These are phyloP conservation scores for Venturia carpophila DNA, from an alignment of 2,329 filamentous ascomycete genomes.

Conservation along the genomic window DNA sequence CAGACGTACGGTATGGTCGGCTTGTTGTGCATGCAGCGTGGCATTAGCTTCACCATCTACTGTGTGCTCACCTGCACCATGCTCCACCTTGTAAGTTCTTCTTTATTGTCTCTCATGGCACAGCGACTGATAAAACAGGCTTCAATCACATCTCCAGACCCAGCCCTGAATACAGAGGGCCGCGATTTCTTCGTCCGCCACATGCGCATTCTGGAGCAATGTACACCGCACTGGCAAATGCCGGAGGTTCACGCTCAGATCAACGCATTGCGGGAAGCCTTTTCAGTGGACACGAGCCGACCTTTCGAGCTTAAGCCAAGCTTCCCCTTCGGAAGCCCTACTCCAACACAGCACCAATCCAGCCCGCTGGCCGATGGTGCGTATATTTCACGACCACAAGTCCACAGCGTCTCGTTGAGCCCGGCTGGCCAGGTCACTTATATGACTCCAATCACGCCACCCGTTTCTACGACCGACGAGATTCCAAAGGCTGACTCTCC, in stretches of 20 bases:
- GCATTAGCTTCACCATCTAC: slow-evolving; percentile 95
- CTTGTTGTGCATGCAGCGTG: slow-evolving; percentile 83
- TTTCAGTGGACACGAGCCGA: slow-evolving; percentile 76
- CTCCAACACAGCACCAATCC: slow-evolving; percentile 48
- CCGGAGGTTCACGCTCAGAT: slow-evolving; percentile 86
- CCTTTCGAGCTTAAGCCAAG: slow-evolving; percentile 83
- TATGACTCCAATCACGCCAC: slow-evolving; percentile 61
- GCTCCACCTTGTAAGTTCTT: slow-evolving; percentile 70
- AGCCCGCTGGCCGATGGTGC: slow-evolving; percentile 51
- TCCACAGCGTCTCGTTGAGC: slow-evolving; percentile 42
- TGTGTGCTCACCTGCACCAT: slow-evolving; percentile 84
- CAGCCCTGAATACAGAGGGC: slow-evolving; percentile 75
- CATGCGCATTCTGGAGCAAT: slow-evolving; percentile 86
- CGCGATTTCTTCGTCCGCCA: slow-evolving; percentile 85
- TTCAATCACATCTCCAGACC: slow-evolving; percentile 86
- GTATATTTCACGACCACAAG: slow-evolving; percentile 36
- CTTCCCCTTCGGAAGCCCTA: slow-evolving; percentile 78
- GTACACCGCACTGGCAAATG: slow-evolving; percentile 76
- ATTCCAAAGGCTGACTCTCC: slow-evolving; percentile 72
- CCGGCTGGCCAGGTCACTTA: slow-evolving; percentile 57
- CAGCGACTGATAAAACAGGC: slow-evolving; percentile 48
- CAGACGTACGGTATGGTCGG: slow-evolving; percentile 70
- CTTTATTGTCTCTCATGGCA: background rate
- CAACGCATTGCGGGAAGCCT: slow-evolving; percentile 79
- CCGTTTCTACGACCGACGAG: slow-evolving; percentile 63